Evolutionary conservation across 73 alveolate genomes (phyloP).

Genomic region (Symbiodinium pilosum): DNA sequence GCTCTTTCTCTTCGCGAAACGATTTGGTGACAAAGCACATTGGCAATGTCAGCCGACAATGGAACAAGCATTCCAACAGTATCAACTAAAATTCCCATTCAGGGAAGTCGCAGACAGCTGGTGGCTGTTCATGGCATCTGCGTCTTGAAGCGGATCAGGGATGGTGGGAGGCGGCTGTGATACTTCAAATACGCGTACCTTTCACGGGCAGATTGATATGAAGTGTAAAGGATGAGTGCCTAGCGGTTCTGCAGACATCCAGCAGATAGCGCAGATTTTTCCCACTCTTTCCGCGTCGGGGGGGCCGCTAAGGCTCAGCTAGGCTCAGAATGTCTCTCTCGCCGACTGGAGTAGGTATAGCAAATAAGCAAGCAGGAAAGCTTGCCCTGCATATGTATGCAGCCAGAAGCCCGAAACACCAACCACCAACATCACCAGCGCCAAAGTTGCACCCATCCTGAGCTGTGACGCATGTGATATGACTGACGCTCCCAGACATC

Average conservation of each 20-base stretch:
- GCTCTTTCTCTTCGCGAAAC: not conserved
- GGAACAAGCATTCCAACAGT: too few relatives aligned
- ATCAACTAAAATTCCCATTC: too few relatives aligned
- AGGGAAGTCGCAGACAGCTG: too few relatives aligned
- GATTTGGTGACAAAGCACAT: not conserved
- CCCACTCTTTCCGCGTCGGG: too few relatives aligned
- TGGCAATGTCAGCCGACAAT: not conserved
- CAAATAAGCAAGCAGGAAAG: not conserved
- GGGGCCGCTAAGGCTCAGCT: too few relatives aligned
- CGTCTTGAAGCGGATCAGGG: slow-evolving; percentile 63
- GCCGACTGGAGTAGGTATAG: slow-evolving; percentile 24
- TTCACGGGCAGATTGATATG: too few relatives aligned
- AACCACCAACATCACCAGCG: slow-evolving; percentile 12
- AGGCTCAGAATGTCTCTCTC: too few relatives aligned
- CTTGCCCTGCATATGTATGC: slow-evolving; percentile 7
- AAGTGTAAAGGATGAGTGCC: too few relatives aligned
- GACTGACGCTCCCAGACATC: not conserved
- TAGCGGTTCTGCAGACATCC: too few relatives aligned
- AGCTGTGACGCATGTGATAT: not conserved
- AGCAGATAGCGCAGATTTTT: too few relatives aligned
- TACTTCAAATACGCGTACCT: slow-evolving; percentile 90
- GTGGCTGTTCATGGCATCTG: not conserved
- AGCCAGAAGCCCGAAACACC: not conserved
- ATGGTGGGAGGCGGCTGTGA: slow-evolving; percentile 42
- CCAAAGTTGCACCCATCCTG: slow-evolving; percentile 71